Base-by-base conservation (phyloP, 441 rosid species). In the Capsella rubella region DNA sequence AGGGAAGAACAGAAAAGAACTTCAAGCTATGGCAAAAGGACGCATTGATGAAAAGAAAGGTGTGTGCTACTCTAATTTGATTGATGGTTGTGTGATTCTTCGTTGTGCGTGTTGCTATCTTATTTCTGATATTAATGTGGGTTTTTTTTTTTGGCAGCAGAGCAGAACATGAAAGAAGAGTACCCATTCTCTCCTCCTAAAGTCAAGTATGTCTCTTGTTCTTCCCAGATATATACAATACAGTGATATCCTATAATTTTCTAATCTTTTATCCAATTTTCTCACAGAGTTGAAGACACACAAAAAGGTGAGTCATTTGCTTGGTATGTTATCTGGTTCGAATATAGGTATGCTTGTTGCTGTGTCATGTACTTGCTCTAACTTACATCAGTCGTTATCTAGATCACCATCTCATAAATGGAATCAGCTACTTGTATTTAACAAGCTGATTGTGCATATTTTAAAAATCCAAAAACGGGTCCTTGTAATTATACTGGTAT, bases 11-110 rank as follows among this genome's bases (percentile, higher is more conserved):
- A 88, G 84, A 74, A 89, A 91, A 82, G 99, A 95, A 84, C 98
- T 92, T 70, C 96, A 90, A 76, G 97, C 99, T 53, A 95, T 95
- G 98, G 93, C 99, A 51, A 91, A 92, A 83, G 98, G 92, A 50
- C 90, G 82, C 32, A 63, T 77, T 0, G 96, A 95, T 69, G 97
- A 92, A 73, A 92, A 87, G 88, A 92, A 92, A 83, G 99, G 99
- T 90, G 49, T 65, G 76, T 61, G 1, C 55, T 67, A 47, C 57
- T 67, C 43, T 73, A 12, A 25, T 47, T 43, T 73, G 4, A 31
- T 55, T 43, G 16, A 53, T 35, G 53, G 45, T 52, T 61, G 34
- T 50, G 52, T 67, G 45, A 29, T 15, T 64, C 62, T 10, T 25
- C 27, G 27, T 63, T 27, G 39, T 53, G 58, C 11, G 7, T 35